Evolutionary conservation across 2,329 filamentous ascomycete genomes (phyloP), one percentile per base, ranked within the genome.

Genomic region (Capronia epimyces): DNA sequence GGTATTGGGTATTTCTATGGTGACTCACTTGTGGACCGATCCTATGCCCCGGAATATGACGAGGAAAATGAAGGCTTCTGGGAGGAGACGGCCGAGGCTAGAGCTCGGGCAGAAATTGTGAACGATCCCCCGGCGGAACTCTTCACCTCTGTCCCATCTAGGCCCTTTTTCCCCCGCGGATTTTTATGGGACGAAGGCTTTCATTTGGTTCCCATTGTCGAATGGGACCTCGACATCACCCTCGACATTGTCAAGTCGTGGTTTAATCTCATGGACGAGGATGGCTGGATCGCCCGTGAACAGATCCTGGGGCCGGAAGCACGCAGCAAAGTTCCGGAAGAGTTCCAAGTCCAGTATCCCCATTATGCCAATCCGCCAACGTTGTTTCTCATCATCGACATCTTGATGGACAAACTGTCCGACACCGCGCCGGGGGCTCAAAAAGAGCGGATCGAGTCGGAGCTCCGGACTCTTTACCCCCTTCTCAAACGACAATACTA

Each of bases 131-230:
- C 91, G 1, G 87, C 84, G 48, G 88, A 95, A 67, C 79, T 98
- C 2, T 97, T 90, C 66, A 94, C 90, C 5, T 88, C 84, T 62
- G 84, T 97, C 50, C 93, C 93, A 0, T 97, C 91, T 7, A 78
- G 93, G 3, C 87, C 93, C 0, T 98, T 98, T 74, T 98, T 98
- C 71, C 93, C 93, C 1, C 80, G 93, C 55, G 93, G 93, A 1
- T 98, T 98, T 67, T 76, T 97, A 3, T 98, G 93, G 93, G 93
- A 98, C 63, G 93, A 98, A 68, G 93, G 93, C 0, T 98, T 97
- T 70, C 93, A 98, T 64, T 75, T 98, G 29, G 75, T 95, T 42
- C 90, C 90, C 1, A 84, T 98, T 47, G 79, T 89, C 16, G 91
- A 98, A 59, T 98, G 90, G 87, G 93, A 98, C 66, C 81, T 89